A percentile compares a stretch with the other conserved stretches of the same genome.
These are phyloP conservation scores for Acmispon strigosus DNA, from an alignment of 306 rosid species.

Conservation along the genomic window DNA sequence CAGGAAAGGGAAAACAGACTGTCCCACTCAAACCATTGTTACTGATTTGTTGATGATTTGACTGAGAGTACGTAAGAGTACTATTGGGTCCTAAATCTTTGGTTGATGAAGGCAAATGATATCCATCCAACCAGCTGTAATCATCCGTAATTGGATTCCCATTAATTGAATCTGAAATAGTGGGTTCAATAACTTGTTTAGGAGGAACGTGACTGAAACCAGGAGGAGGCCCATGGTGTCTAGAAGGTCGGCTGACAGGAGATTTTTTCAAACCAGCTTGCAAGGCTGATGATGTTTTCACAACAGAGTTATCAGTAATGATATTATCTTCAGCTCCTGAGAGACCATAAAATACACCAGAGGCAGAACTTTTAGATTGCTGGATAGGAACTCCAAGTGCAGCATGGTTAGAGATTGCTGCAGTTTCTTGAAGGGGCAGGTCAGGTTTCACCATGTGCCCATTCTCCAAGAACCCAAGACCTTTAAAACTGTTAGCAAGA, in stretches of 20 bases:
- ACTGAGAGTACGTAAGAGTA: constrained; percentile 33
- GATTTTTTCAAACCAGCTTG: constrained; percentile 43
- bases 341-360: constrained; percentile 32
- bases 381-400: constrained; percentile 42
- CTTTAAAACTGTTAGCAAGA: constrained; percentile 49
- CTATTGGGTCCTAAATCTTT: constrained; percentile 37
- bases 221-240: constrained; percentile 96
- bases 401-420: constrained; percentile 23
- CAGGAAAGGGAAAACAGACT: constrained; percentile 74
- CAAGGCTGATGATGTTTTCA: constrained; percentile 30
- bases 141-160: constrained; percentile 72
- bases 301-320: constrained; percentile 21
- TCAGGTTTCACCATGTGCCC: constrained; percentile 54
- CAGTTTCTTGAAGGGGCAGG: constrained; percentile 33
- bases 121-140: constrained; percentile 99
- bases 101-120: constrained; percentile 64
- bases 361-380: constrained; percentile 34
- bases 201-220: constrained; percentile 60
- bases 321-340: constrained; percentile 41
- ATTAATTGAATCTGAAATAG: constrained; percentile 36
- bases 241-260: constrained; percentile 76
- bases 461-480: constrained; percentile 63
- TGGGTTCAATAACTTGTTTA: constrained; percentile 47
- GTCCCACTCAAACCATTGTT: constrained; percentile 48
- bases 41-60: constrained; percentile 37